Percentiles rank a stretch among this genome's conserved stretches.
These are phyloP conservation scores for Camellia lanceoleosa DNA, from an alignment of 148 eudicot genomes.

Conservation along the genomic window DNA sequence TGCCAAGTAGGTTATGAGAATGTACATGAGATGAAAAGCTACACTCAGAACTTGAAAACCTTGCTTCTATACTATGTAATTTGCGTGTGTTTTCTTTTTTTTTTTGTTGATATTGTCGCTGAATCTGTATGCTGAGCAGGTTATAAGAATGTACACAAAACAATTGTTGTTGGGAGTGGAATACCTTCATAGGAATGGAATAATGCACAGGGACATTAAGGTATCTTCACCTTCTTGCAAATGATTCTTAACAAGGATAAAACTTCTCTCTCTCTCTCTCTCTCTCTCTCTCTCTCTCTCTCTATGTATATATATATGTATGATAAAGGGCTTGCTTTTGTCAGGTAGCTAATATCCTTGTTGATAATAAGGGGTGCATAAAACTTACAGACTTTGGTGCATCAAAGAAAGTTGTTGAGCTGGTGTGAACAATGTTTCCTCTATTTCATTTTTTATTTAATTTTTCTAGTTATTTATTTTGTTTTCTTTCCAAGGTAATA, in stretches of 20 bases:
- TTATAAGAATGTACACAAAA: constrained; percentile 75
- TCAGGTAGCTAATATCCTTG: constrained; percentile 98
- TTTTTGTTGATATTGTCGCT: constrained; percentile 3
- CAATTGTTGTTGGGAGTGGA: constrained; percentile 71
- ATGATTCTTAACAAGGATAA: neutral
- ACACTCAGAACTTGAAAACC: neutral
- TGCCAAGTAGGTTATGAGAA: neutral
- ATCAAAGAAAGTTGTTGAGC: constrained; percentile 94
- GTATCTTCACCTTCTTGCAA: constrained; percentile 24
- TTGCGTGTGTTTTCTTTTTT: neutral
- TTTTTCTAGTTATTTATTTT: neutral
- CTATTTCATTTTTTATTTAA: neutral
- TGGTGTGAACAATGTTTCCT: constrained; percentile 40
- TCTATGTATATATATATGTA: neutral
- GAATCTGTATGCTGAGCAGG: constrained; percentile 36
- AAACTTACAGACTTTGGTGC: constrained; percentile 99
- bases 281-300: too few relatives aligned
- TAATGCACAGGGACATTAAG: constrained; percentile 92
- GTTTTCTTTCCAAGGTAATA: constrained; percentile 6
- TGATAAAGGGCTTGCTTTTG: constrained; percentile 7
- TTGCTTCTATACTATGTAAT: neutral
- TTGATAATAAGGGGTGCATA: constrained; percentile 93
- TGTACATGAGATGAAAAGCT: neutral
- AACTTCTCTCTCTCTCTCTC: too few relatives aligned
- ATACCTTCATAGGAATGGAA: constrained; percentile 75